Percentiles rank a stretch among this genome's conserved stretches.
phyloP scores from a whole-genome alignment of 495 filamentous ascomycete species.

The Penicillium lividum region DNA sequence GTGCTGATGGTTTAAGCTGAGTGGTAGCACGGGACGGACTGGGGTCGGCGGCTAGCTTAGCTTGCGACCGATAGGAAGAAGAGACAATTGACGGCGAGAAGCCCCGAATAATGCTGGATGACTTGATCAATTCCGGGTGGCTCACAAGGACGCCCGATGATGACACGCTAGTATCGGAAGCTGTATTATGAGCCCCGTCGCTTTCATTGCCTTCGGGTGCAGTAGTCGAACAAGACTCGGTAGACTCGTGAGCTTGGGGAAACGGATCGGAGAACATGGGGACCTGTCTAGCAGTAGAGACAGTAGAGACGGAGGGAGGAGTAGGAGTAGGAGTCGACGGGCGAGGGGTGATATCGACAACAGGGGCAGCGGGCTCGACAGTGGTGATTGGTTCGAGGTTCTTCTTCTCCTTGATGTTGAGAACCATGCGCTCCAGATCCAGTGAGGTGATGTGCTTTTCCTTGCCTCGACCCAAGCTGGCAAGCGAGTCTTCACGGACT shows the following conservation, averaged over 20 bases:
- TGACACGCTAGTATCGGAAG: slow-evolving; percentile 56
- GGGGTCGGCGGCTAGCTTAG: slow-evolving; percentile 50
- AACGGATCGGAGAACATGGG: slow-evolving; percentile 19
- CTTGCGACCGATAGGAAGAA: slow-evolving; percentile 67
- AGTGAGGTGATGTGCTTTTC: slow-evolving; percentile 90
- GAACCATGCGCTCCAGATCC: slow-evolving; percentile 86
- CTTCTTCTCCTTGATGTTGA: slow-evolving; percentile 80
- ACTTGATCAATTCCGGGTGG: slow-evolving; percentile 52
- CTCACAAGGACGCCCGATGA: slow-evolving; percentile 37
- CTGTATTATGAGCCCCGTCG: slow-evolving; percentile 36
- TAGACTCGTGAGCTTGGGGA: slow-evolving; percentile 41
- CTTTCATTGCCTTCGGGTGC: slow-evolving; percentile 53
- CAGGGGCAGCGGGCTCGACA: slow-evolving; percentile 49
- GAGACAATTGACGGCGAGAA: slow-evolving; percentile 81
- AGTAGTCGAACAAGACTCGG: slow-evolving; percentile 55
- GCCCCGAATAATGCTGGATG: slow-evolving; percentile 79
- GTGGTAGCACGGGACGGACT: slow-evolving; percentile 46
- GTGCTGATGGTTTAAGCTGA: slow-evolving; percentile 46
- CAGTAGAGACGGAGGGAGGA: slow-evolving; percentile 39
- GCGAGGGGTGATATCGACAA: slow-evolving; percentile 53
- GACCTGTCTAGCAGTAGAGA: slow-evolving; percentile 31
- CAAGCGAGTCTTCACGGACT: slow-evolving; percentile 50
- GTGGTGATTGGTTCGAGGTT: slow-evolving; percentile 57
- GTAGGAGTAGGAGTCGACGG: slow-evolving; percentile 47
- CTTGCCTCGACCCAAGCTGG: slow-evolving; percentile 62